Evolutionary conservation across 2,329 filamentous ascomycete genomes (phyloP).

Genomic region (Talaromyces sp.): DNA sequence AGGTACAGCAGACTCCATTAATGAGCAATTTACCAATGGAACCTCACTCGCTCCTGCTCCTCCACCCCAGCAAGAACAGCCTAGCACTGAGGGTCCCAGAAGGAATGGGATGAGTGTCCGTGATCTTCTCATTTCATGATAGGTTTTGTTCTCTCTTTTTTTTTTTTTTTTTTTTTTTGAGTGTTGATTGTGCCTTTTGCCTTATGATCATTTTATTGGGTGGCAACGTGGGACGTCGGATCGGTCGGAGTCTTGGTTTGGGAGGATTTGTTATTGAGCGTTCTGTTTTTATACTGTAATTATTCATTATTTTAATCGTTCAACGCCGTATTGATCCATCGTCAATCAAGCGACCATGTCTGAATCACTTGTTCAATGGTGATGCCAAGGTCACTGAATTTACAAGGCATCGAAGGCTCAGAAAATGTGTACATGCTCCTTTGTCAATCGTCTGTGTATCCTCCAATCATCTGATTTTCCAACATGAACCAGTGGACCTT

Average conservation of each 20-base stretch:
- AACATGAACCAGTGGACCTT: no score
- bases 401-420: no score
- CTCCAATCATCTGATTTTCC: no score
- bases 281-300: background rate
- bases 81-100: constrained; percentile 27
- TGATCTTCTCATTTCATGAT: constrained; percentile 56
- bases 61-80: constrained; percentile 7
- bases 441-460: no score
- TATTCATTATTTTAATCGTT: no score
- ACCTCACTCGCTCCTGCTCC: constrained; percentile 2
- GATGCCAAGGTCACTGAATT: no score
- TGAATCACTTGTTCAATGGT: no score
- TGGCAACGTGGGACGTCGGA: background rate
- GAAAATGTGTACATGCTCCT: no score
- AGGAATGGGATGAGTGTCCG: constrained; percentile 58
- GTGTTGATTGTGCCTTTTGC: no score
- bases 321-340: no score
- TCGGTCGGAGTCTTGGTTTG: background rate
- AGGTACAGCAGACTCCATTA: constrained; percentile 43
- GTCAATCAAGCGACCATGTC: no score
- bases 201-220: background rate
- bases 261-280: background rate
- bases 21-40: constrained; percentile 22
- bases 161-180: no score
- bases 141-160: background rate